Evolutionary conservation across 2,329 filamentous ascomycete genomes (phyloP), one percentile per base, ranked within the genome.

Genomic region (Cladophialophora bantiana): DNA sequence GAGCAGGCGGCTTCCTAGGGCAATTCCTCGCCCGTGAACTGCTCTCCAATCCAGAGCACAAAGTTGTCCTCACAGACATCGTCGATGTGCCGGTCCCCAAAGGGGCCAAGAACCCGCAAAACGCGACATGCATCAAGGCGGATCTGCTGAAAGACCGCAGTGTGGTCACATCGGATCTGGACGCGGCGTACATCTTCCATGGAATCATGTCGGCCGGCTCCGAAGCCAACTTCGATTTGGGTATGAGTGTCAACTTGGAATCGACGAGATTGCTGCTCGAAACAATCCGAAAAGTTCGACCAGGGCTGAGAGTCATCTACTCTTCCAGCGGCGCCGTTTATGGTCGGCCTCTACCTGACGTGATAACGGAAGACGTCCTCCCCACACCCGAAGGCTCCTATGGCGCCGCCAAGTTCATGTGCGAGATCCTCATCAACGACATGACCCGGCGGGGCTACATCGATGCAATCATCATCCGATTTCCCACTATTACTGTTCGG

Each of bases 141-240:
- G 86, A 89, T 73, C 80, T 89, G 1, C 79, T 86, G 13, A 78
- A 79, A 3, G 80, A 82, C 18, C 73, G 74, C 26, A 69, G 73
- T 12, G 68, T 82, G 4, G 76, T 80, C 38, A 77, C 78, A 32
- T 55, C 66, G 15, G 81, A 83, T 1, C 78, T 87, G 3, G 79
- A 83, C 66, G 83, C 84, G 55, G 81, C 85, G 65, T 89, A 87
- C 77, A 80, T 88, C 72, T 86, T 90, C 75, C 88, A 90, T 76
- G 88, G 88, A 68, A 88, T 89, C 80, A 89, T 90, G 88, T 89
- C 87, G 0, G 84, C 84, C 12, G 86, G 86, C 5, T 85, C 86
- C 15, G 87, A 89, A 76, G 84, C 85, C 50, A 83, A 89, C 76
- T 86, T 85, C 69, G 84, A 86, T 59, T 79, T 88, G 1, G 86